Evolutionary conservation across 169 alveolate species (phyloP), one percentile per base, ranked within the genome.

Genomic region (Theileria parva): DNA sequence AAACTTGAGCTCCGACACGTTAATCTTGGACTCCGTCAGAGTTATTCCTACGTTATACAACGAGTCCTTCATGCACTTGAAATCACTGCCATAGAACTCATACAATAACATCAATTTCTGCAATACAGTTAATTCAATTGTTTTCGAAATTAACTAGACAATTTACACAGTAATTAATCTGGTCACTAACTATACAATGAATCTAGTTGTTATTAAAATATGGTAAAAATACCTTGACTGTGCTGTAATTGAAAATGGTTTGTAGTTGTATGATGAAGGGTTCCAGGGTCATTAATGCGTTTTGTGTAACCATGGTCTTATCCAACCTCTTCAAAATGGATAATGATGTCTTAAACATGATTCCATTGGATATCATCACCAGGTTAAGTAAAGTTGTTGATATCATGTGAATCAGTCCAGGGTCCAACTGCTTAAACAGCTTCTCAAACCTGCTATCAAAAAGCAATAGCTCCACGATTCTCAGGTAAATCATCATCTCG

Each of bases 251-350:
- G 61, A 80, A 80, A 4, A 80, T 74, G 23, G 88, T 80, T 30
- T 80, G 88, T 34, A 80, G 79, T 44, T 80, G 88, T 72, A 80
- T 71, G 2, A 80, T 65, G 27, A 73, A 80, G 27, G 77, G 83
- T 44, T 80, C 80, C 23, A 80, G 78, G 21, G 88, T 66, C 84
- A 64, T 50, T 30, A 80, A 67, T 15, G 70, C 77, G 28, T 74
- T 80, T 48, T 78, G 17, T 21, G 23, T 37, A 12, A 80, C 84
- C 19, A 64, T 7, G 0, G 7, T 69, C 48, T 80, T 80, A 9
- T 63, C 69, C 15, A 77, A 0, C 57, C 66, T 74, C 15, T 51
- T 27, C 30, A 80, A 72, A 34, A 74, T 25, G 0, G 32, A 23
- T 6, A n/a, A 27, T 21, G 71, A 27, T 2, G 39, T 32, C 28